A percentile compares a stretch with the other conserved stretches of the same genome.
These are phyloP conservation scores for Rhodotorula sp. DNA, from an alignment of 1,284 basidiomycete species.

Conservation along the genomic window DNA sequence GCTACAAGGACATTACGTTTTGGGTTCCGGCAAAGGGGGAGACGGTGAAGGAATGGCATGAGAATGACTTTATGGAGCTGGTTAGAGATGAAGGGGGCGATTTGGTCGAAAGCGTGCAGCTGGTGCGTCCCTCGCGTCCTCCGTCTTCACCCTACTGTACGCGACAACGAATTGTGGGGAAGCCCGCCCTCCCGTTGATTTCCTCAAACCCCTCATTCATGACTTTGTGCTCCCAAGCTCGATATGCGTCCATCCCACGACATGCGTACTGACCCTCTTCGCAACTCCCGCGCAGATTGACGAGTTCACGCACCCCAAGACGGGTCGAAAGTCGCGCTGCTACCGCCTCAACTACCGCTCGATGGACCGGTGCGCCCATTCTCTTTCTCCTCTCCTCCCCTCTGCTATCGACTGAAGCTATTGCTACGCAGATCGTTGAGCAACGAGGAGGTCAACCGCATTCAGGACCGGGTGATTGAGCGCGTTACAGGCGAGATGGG, in stretches of 20 bases:
- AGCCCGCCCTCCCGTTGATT: not conserved
- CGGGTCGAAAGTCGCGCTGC: slow-evolving; percentile 72
- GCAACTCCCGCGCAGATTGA: slow-evolving; percentile 67
- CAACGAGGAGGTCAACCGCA: slow-evolving; percentile 81
- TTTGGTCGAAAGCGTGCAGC: slow-evolving; percentile 82
- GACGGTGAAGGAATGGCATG: slow-evolving; percentile 61
- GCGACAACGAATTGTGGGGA: no score
- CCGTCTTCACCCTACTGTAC: not conserved
- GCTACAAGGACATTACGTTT: slow-evolving; percentile 87
- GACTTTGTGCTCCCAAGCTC: not conserved
- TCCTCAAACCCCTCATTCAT: not conserved
- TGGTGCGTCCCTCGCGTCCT: slow-evolving; percentile 56
- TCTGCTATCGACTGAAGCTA: slow-evolving; percentile 50
- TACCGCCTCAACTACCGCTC: slow-evolving; percentile 93
- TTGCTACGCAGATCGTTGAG: slow-evolving; percentile 61
- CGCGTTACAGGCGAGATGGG: slow-evolving; percentile 53
- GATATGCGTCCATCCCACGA: not conserved
- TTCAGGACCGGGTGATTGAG: slow-evolving; percentile 60
- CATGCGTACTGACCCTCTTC: not conserved
- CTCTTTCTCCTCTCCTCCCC: not conserved
- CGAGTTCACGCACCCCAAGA: slow-evolving; percentile 87
- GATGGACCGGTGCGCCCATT: slow-evolving; percentile 68
- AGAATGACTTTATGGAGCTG: slow-evolving; percentile 95
- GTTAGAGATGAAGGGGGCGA: slow-evolving; percentile 90
- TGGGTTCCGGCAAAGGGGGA: slow-evolving; percentile 63